A percentile compares a stretch with the other conserved stretches of the same genome.
Conservation (phyloP, 768 basidiomycete genomes). For the Leccinum arenicola region DNA sequence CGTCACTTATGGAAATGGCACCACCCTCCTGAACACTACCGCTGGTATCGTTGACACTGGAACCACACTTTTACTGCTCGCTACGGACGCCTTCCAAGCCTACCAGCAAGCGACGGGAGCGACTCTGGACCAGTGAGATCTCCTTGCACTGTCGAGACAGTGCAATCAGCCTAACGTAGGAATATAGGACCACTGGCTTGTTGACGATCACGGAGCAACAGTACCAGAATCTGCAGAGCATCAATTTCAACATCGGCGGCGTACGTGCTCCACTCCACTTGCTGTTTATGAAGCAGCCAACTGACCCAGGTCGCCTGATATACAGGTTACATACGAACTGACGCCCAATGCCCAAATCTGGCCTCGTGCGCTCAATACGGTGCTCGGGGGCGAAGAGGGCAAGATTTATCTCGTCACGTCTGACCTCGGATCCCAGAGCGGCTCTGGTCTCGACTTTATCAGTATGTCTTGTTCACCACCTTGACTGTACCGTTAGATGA, state of each 20-base stretch:
- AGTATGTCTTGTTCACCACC: conserved; percentile 33
- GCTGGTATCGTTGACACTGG: conserved; percentile 54
- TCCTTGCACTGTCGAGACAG: too few relatives aligned
- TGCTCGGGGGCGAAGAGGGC: conserved; percentile 49
- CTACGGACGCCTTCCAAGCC: conserved; percentile 55
- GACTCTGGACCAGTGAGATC: conserved; percentile 43
- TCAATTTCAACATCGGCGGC: conserved; percentile 51
- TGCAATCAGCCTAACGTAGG: neutral
- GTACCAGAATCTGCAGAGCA: conserved; percentile 45
- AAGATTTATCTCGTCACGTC: conserved; percentile 57
- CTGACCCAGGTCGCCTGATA: neutral
- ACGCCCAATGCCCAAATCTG: conserved; percentile 69
- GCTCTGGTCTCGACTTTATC: conserved; percentile 64
- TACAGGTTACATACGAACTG: conserved; percentile 49
- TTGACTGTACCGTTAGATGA: neutral
- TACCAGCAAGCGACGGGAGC: conserved; percentile 57
- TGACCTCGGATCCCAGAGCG: conserved; percentile 49
- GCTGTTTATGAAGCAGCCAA: neutral
- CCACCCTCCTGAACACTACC: conserved; percentile 33
- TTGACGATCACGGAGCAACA: conserved; percentile 50
- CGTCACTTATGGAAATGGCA: conserved; percentile 35
- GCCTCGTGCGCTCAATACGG: conserved; percentile 56
- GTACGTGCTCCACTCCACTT: conserved; percentile 20
- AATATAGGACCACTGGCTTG: conserved; percentile 48
- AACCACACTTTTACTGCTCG: conserved; percentile 53